phyloP scores from a whole-genome alignment of 495 filamentous ascomycete species.

The Xylaria venustula region DNA sequence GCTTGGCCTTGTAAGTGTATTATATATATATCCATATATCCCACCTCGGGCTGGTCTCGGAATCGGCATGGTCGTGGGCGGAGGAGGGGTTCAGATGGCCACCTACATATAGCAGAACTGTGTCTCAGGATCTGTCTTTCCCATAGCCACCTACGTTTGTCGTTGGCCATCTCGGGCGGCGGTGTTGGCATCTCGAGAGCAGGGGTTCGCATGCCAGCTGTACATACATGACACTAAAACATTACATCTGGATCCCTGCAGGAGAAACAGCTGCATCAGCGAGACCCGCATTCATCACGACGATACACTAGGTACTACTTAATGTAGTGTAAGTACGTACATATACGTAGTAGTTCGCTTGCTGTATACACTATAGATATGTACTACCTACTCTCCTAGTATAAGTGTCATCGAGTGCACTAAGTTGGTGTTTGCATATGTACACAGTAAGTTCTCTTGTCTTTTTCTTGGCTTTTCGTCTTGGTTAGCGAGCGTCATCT shows the following conservation, averaged over 20 bases:
- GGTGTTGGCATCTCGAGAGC: conserved; percentile 12
- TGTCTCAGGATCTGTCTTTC: background rate
- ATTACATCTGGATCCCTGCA: conserved; percentile 11
- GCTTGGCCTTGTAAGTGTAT: no score
- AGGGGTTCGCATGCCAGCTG: conserved; percentile 16
- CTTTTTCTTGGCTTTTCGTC: no score
- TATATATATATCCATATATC: background rate
- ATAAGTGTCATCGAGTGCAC: no score
- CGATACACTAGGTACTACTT: background rate
- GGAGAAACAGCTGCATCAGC: background rate
- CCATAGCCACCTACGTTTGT: background rate
- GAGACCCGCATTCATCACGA: conserved; percentile 1
- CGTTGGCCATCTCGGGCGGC: conserved; percentile 1
- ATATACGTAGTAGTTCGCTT: no score
- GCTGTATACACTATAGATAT: no score
- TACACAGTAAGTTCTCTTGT: no score
- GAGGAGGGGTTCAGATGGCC: no score
- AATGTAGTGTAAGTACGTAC: background rate
- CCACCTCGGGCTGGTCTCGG: background rate
- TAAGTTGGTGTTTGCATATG: no score
- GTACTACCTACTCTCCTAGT: no score
- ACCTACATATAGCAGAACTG: no score
- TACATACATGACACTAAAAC: background rate
- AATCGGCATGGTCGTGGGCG: no score
- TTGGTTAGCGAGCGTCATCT: no score